Base-by-base conservation (phyloP, 2,329 filamentous ascomycete species). In the Exophiala spinifera region DNA sequence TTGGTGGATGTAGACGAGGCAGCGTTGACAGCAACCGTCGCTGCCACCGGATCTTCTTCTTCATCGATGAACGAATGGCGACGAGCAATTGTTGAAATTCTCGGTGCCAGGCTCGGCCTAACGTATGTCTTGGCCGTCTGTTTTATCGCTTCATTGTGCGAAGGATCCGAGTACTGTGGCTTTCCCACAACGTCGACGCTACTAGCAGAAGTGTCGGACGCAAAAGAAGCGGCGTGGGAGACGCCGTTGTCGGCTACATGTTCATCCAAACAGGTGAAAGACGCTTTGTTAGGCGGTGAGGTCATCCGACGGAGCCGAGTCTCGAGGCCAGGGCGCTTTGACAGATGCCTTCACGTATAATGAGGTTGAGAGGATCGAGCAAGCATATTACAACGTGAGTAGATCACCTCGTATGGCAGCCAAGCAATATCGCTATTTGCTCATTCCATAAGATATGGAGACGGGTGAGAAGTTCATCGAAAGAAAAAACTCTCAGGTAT, bases 41-140 rank as follows among this genome's bases (percentile, higher is more conserved):
- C 57, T 15, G 56, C 36, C 10, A 56, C 23, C 1, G 60, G 54
- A 13, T 62, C 50, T 40, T 64, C 64, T 47, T 63, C 61, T 21
- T 64, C 61, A 34, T 65, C 65, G 40, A 62, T 55, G 40, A 61
- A 57, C 13, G 64, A 65, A 31, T 50, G 56, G n/a, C 57, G 62
- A 20, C 64, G 56, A 19, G 55, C 44, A 20, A 51, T 50, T 2
- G 48, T 40, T 10, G 60, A 53, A 13, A 52, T 39, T 15, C 52
- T 46, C n/a, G 50, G 46, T 11, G 47, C 48, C n/a, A 60, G 47
- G 25, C 25, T 53, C n/a, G 54, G 50, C 43, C 54, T 46, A 15
- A 11, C 23, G 13, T 47, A 33, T 10, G 19, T 7, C 23, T 51
- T 51, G 36, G 37, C 15, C 28, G 49, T 25, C 10, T 6, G 14